A percentile compares a stretch with the other conserved stretches of the same genome.
Conservation (phyloP, 169 alveolate species). For the Eimeria praecox region DNA sequence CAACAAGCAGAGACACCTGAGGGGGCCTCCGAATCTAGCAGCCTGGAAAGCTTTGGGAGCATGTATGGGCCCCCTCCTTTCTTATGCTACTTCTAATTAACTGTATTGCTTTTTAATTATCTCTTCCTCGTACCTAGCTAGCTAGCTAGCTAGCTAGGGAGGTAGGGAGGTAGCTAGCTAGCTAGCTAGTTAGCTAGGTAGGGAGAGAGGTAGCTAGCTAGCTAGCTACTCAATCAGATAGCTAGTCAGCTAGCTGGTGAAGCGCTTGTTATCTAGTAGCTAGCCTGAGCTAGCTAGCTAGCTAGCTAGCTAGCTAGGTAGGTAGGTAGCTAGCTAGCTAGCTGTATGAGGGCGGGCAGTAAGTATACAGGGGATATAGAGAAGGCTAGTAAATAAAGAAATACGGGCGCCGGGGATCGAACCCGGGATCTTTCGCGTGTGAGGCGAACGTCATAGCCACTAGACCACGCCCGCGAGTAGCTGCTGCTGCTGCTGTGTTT, state of each 20-base stretch:
- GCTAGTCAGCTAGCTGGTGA: background rate
- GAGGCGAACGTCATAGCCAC: conserved; percentile 82
- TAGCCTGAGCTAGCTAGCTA: background rate
- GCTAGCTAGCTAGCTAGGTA: background rate
- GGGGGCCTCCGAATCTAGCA: background rate
- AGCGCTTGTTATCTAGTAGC: background rate
- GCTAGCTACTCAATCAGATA: too few relatives aligned
- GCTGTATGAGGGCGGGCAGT: too few relatives aligned
- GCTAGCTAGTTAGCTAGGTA: background rate
- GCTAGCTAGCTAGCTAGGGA: conserved; percentile 9
- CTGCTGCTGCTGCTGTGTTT: background rate
- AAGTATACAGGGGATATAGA: too few relatives aligned
- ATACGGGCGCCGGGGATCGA: conserved; percentile 83
- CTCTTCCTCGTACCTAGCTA: background rate
- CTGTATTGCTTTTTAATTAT: background rate
- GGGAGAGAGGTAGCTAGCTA: background rate
- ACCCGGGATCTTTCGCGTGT: conserved; percentile 83
- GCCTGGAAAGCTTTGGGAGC: conserved; percentile 31
- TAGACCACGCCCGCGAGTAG: conserved; percentile 73
- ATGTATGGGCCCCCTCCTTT: conserved; percentile 48
- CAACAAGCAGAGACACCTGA: too few relatives aligned
- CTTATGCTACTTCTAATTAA: background rate
- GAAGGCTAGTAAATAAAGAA: background rate
- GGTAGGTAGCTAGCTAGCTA: background rate
- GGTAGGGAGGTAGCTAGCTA: background rate